Evolutionary conservation across 2,329 filamentous ascomycete species (phyloP).

Genomic region (Trichoderma atrobrunneum): DNA sequence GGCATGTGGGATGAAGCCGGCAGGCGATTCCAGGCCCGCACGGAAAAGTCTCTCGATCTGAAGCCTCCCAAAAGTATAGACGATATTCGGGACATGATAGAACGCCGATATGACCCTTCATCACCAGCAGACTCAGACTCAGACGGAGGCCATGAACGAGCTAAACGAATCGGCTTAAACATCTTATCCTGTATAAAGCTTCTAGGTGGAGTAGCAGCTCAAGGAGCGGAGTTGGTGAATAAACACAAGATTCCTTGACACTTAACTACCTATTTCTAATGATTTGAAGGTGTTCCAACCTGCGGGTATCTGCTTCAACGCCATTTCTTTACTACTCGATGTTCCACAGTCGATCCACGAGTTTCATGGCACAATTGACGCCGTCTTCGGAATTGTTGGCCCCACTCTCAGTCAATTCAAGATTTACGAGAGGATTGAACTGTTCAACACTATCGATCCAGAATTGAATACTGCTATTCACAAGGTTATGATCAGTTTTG

Average conservation of each 20-base stretch:
- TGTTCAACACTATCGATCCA: not conserved
- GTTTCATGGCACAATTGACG: not conserved
- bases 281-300: not conserved
- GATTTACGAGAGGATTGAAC: not conserved
- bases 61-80: not conserved
- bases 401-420: not conserved
- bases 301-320: not conserved
- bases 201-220: not conserved
- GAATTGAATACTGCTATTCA: not conserved
- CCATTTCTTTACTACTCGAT: not conserved
- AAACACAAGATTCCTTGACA: not conserved
- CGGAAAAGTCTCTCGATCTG: not conserved
- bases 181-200: not conserved
- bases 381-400: not conserved
- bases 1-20: not conserved
- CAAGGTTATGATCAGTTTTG: not conserved
- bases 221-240: not conserved
- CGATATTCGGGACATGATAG: not conserved
- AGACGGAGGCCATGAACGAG: not conserved
- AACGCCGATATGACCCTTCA: not conserved
- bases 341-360: not conserved
- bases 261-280: not conserved
- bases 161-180: not conserved
- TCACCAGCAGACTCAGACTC: not conserved
- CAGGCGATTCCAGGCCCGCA: not conserved